These are phyloP conservation scores for Spergularia bocconei DNA, from an alignment of 148 eudicot species.

Conservation along the genomic window DNA sequence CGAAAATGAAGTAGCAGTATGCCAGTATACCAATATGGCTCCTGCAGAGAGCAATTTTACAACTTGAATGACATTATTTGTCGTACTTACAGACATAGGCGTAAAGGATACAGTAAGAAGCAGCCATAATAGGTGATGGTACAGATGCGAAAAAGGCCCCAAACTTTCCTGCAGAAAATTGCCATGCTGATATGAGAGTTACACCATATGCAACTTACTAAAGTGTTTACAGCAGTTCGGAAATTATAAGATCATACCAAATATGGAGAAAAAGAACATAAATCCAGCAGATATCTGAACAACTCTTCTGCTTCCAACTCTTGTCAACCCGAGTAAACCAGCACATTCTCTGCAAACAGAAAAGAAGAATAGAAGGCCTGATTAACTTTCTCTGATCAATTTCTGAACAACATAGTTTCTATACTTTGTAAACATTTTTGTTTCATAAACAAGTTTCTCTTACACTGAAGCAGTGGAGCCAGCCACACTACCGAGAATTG, in stretches of 20 bases:
- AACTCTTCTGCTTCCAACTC: slow-evolving; percentile 71
- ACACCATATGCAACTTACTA: not conserved
- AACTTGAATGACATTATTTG: too few species aligned
- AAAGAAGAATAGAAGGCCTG: not conserved
- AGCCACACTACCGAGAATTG: slow-evolving; percentile 50
- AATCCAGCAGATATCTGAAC: slow-evolving; percentile 64
- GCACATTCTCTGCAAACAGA: slow-evolving; percentile 74
- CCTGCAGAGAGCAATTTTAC: too few species aligned
- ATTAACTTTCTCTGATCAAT: not conserved
- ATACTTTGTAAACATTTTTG: not conserved
- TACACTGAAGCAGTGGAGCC: slow-evolving; percentile 74
- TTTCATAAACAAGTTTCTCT: slow-evolving; percentile 1
- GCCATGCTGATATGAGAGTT: not conserved
- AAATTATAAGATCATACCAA: slow-evolving; percentile 36
- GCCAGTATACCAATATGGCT: not conserved
- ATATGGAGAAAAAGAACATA: slow-evolving; percentile 69
- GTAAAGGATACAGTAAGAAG: slow-evolving; percentile 62
- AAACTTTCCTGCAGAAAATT: slow-evolving; percentile 49
- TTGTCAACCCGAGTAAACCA: slow-evolving; percentile 72
- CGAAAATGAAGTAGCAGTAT: too few species aligned
- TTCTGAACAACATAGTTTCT: not conserved
- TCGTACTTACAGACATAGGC: slow-evolving; percentile 61
- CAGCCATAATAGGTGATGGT: slow-evolving; percentile 69
- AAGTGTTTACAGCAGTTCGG: not conserved
- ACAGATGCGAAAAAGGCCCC: slow-evolving; percentile 85